Conservation (phyloP, 108 stramenopile genomes). For the Pseudonitzschia multistriata region DNA sequence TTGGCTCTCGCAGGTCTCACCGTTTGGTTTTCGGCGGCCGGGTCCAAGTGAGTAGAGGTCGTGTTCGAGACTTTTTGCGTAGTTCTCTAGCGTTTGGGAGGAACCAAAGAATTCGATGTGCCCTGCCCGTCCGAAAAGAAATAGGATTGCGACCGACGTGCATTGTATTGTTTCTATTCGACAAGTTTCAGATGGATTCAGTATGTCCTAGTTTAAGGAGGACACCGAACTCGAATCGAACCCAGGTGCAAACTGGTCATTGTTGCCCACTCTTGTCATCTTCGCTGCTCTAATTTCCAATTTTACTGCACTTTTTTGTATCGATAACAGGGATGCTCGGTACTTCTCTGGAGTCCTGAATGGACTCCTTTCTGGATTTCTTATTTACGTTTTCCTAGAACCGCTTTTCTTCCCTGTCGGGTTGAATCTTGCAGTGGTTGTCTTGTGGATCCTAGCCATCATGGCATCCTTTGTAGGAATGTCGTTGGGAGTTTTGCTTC, state of each 20-base stretch:
- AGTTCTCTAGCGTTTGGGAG: background rate
- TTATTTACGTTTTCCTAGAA: conserved; percentile 49
- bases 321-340: conserved; percentile 29
- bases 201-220: too few relatives aligned
- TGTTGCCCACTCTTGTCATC: background rate
- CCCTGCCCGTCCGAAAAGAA: too few relatives aligned
- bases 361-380: conserved; percentile 38
- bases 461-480: conserved; percentile 56
- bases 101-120: background rate
- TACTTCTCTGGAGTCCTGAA: conserved; percentile 51
- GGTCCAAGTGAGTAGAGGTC: conserved; percentile 21
- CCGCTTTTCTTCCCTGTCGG: conserved; percentile 50
- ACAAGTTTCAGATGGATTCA: too few relatives aligned
- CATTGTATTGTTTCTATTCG: too few relatives aligned
- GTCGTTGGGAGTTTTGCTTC: conserved; percentile 63
- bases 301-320: too few relatives aligned
- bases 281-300: too few relatives aligned
- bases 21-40: conserved; percentile 31
- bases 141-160: too few relatives aligned
- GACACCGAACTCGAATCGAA: too few relatives aligned
- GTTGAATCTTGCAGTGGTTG: conserved; percentile 57
- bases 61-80: background rate
- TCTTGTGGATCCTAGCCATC: conserved; percentile 48
- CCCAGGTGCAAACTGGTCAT: background rate
- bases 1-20: conserved; percentile 20